Percentiles rank a stretch among this genome's conserved stretches.
Evolutionary conservation across 1,284 basidiomycete genomes (phyloP).

Genomic region (Pholiota adiposa): DNA sequence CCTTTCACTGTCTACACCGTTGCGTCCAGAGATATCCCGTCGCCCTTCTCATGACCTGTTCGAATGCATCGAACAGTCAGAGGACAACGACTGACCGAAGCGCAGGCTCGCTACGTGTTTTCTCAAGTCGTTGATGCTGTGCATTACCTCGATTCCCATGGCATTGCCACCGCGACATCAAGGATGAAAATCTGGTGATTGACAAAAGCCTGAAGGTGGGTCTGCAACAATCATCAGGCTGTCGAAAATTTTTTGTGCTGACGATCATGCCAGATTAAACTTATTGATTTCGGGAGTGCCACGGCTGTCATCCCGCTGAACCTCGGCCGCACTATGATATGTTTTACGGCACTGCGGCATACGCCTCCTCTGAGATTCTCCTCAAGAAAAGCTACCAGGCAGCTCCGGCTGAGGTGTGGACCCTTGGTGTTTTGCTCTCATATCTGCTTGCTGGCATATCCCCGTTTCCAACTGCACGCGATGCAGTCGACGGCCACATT

Average conservation of each 20-base stretch:
- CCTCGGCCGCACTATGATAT: conserved; percentile 72
- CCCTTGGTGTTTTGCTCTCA: conserved; percentile 86
- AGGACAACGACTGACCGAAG: conserved; percentile 79
- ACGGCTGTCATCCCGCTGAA: conserved; percentile 69
- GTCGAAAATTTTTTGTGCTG: not conserved
- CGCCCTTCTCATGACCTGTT: conserved; percentile 90
- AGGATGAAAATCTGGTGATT: conserved; percentile 92
- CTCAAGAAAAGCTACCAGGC: conserved; percentile 76
- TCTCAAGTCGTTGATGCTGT: conserved; percentile 88
- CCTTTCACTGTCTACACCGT: conserved; percentile 15
- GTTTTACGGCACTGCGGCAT: conserved; percentile 84
- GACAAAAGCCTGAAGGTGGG: conserved; percentile 71
- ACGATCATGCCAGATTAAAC: conserved; percentile 66
- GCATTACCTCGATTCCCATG: conserved; percentile 73
- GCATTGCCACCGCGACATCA: conserved; percentile 93
- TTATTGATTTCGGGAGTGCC: conserved; percentile 94
- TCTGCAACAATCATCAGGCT: conserved; percentile 16
- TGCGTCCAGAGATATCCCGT: conserved; percentile 61
- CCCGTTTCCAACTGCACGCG: conserved; percentile 78
- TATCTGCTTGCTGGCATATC: conserved; percentile 87
- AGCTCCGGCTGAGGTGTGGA: conserved; percentile 89
- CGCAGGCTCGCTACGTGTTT: conserved; percentile 82
- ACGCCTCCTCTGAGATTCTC: conserved; percentile 83
- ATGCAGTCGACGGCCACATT: conserved; percentile 63
- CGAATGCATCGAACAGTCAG: conserved; percentile 89